Base-by-base conservation (phyloP, 2,329 filamentous ascomycete genomes). In the Cadophora sp. region DNA sequence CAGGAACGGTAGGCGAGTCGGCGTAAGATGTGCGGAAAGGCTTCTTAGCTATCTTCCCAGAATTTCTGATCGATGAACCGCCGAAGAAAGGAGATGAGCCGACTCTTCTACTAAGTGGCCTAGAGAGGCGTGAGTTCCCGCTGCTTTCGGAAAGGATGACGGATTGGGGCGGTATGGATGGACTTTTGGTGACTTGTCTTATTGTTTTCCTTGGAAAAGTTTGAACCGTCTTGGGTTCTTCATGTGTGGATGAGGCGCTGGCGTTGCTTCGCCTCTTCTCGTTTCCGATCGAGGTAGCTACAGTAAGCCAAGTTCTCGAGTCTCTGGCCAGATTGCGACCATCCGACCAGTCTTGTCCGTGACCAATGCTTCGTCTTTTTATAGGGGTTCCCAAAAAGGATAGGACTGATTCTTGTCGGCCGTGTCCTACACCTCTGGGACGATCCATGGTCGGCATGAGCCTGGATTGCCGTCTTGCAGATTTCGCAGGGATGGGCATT, bases 11-110 rank as follows among this genome's bases (percentile, higher is more conserved):
- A 9, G 73, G 73, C 3, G 74, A 75, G 50, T 73, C 72, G 9
- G 70, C 68, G 48, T 73, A 74, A 4, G 68, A 68, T 5, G 60
- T 69, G 41, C 66, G 63, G 13, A 45, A 55, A 22, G 48, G 36
- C 18, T 45, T 71, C 59, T 65, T 72, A 13, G 66, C 41, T 39
- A 59, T 64, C 45, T 64, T 68, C 18, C 69, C 66, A 27, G 72
- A 70, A 39, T 62, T 64, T 20, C 71, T 56, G 16, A 59, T 60
- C 18, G 67, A 66, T 11, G 70, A 70, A 30, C 73, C 72, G 6
- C 69, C 69, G 43, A 76, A 76, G 66, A 77, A 77, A 7, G 75
- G 74, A 8, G 73, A 73, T 3, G 69, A 69, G 13, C 74, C 74
- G 16, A 69, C 51, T 13, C 75, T 67, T 53, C 76, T 66, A 43